These are phyloP conservation scores for Penicillium tannophilum DNA, from an alignment of 495 filamentous ascomycete genomes.

Conservation along the genomic window DNA sequence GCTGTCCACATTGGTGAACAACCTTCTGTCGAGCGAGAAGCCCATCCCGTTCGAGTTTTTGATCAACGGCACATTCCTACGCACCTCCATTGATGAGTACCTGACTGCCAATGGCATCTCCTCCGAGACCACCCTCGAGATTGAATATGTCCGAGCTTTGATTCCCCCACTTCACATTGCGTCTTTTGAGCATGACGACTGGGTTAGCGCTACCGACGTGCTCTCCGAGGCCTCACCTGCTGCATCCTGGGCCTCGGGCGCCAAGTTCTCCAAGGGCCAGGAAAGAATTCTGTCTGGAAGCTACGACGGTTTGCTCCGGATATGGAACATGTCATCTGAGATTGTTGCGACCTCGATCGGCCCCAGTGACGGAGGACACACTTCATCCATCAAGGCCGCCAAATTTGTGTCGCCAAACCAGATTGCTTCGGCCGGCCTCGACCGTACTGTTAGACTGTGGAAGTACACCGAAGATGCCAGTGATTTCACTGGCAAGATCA, in stretches of 20 bases:
- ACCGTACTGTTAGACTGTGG: conserved; percentile 85
- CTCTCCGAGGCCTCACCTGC: conserved; percentile 67
- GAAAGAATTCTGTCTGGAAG: conserved; percentile 82
- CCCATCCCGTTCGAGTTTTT: conserved; percentile 96
- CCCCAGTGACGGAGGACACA: conserved; percentile 68
- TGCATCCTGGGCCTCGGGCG: conserved; percentile 54
- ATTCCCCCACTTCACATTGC: conserved; percentile 84
- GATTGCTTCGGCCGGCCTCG: conserved; percentile 78
- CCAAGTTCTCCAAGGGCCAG: conserved; percentile 46
- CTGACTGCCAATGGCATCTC: conserved; percentile 83
- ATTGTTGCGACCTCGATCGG: conserved; percentile 69
- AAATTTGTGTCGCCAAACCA: conserved; percentile 76
- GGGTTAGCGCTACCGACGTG: conserved; percentile 91
- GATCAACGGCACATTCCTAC: conserved; percentile 86
- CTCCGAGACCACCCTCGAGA: conserved; percentile 77
- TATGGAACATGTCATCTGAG: conserved; percentile 88
- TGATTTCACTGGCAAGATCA: conserved; percentile 61
- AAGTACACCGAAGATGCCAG: conserved; percentile 71
- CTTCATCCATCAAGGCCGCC: conserved; percentile 71
- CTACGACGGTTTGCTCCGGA: conserved; percentile 82
- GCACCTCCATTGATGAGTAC: conserved; percentile 86
- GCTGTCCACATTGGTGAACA: conserved; percentile 91
- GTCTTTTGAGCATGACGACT: conserved; percentile 93
- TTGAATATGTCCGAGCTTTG: conserved; percentile 91
- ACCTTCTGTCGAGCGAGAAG: conserved; percentile 73